A percentile compares a stretch with the other conserved stretches of the same genome.
Conservation (phyloP, 371 early-diverging fungal species). For the Apophysomyces trapeziformis region DNA sequence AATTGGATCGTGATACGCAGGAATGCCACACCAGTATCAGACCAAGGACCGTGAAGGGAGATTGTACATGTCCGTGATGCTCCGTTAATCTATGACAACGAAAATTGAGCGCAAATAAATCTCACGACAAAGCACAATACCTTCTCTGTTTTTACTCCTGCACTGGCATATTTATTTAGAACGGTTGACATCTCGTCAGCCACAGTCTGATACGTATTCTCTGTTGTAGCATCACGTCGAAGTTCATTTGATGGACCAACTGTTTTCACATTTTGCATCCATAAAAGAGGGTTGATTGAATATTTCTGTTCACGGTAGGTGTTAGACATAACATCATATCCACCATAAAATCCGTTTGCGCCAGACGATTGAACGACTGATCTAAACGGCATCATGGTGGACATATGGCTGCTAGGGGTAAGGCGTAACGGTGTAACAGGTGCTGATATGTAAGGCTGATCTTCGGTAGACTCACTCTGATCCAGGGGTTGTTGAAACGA, state of each 20-base stretch:
- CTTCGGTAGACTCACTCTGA: conserved; percentile 23
- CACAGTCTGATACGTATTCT: conserved; percentile 60
- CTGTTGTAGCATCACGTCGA: conserved; percentile 41
- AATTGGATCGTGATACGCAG: conserved; percentile 71
- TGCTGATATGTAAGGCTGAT: conserved; percentile 32
- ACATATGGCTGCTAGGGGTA: conserved; percentile 42
- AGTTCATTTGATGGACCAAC: conserved; percentile 58
- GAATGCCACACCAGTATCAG: conserved; percentile 65
- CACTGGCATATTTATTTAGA: conserved; percentile 52
- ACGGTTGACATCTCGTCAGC: conserved; percentile 69
- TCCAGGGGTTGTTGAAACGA: conserved; percentile 48
- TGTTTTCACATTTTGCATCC: conserved; percentile 74
- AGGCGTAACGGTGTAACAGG: conserved; percentile 38
- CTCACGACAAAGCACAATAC: not conserved
- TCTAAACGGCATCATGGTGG: conserved; percentile 51
- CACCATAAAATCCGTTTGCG: conserved; percentile 19
- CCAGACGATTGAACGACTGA: conserved; percentile 30
- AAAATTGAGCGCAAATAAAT: not conserved
- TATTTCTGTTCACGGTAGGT: conserved; percentile 51
- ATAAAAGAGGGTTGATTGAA: conserved; percentile 59
- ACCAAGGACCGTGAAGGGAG: conserved; percentile 69
- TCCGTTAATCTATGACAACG: conserved; percentile 47
- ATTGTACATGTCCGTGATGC: conserved; percentile 73
- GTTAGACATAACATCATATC: conserved; percentile 36
- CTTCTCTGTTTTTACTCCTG: conserved; percentile 65